A percentile compares a stretch with the other conserved stretches of the same genome.
These are phyloP conservation scores for Botrytis hyacinthi DNA, from an alignment of 2,329 filamentous ascomycete species.

Conservation along the genomic window DNA sequence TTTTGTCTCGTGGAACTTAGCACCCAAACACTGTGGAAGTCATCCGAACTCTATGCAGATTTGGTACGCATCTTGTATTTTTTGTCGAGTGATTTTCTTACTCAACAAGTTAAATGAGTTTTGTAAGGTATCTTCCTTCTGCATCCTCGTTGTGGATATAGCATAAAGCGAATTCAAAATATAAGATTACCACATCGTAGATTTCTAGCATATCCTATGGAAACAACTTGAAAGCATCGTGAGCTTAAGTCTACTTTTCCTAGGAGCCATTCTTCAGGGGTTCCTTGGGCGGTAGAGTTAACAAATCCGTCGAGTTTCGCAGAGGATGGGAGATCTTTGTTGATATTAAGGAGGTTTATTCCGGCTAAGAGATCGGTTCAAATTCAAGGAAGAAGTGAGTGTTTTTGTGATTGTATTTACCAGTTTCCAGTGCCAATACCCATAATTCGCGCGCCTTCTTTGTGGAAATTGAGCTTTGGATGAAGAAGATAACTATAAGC, in stretches of 20 bases:
- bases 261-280: background rate
- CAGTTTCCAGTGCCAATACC: background rate
- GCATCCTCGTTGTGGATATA: background rate
- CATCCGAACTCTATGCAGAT: background rate
- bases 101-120: background rate
- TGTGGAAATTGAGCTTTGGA: background rate
- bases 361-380: background rate
- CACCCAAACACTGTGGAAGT: background rate
- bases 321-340: background rate
- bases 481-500: background rate
- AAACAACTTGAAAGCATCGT: background rate
- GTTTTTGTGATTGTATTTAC: background rate
- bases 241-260: background rate
- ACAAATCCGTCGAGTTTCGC: background rate
- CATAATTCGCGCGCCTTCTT: background rate
- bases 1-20: background rate
- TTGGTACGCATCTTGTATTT: no score
- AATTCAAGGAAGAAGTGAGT: background rate
- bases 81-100: background rate
- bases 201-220: background rate
- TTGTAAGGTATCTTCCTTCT: background rate
- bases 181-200: background rate
- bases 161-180: background rate
- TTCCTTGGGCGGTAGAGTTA: background rate
- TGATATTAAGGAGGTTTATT: background rate